These are phyloP conservation scores for Phoma sp. DNA, from an alignment of 2,329 filamentous ascomycete genomes.

Conservation along the genomic window DNA sequence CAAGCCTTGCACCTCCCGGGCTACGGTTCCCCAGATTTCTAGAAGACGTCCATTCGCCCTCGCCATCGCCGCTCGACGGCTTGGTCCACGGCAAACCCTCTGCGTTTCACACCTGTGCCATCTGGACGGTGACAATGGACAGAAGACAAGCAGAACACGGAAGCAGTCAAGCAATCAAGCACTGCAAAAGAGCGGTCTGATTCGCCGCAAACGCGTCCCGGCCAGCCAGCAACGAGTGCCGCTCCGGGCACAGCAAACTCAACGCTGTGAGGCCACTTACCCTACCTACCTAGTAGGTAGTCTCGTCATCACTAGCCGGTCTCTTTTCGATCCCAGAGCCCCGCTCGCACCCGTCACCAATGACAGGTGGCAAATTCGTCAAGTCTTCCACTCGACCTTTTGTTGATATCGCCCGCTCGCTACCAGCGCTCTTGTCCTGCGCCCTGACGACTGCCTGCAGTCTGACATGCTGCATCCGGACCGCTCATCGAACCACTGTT, in stretches of 20 bases:
- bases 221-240: constrained; percentile 18
- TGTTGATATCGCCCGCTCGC: constrained; percentile 11
- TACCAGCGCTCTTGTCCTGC: constrained; percentile 1
- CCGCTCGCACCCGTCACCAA: constrained; percentile 15
- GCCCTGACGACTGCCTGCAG: constrained; percentile 6
- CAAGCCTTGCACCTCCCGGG: constrained; percentile 13
- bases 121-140: constrained; percentile 2
- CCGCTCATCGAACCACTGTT: neutral
- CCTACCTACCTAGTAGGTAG: constrained; percentile 1
- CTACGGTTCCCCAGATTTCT: constrained; percentile 34
- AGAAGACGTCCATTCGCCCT: constrained; percentile 6
- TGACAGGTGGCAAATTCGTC: constrained; percentile 17
- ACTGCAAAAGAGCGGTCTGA: constrained; percentile 16
- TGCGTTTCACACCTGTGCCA: constrained; percentile 11
- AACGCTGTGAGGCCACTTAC: constrained; percentile 36
- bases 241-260: constrained; percentile 24
- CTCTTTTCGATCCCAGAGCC: constrained; percentile 21
- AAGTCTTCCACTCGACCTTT: constrained; percentile 1
- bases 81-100: constrained; percentile 2
- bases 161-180: neutral
- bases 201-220: constrained; percentile 16
- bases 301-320: constrained; percentile 28
- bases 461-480: neutral
- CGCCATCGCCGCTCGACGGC: constrained; percentile 4
- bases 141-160: neutral